These are phyloP conservation scores for Thermochaetoides dissita DNA, from an alignment of 2,329 filamentous ascomycete species.

Conservation along the genomic window DNA sequence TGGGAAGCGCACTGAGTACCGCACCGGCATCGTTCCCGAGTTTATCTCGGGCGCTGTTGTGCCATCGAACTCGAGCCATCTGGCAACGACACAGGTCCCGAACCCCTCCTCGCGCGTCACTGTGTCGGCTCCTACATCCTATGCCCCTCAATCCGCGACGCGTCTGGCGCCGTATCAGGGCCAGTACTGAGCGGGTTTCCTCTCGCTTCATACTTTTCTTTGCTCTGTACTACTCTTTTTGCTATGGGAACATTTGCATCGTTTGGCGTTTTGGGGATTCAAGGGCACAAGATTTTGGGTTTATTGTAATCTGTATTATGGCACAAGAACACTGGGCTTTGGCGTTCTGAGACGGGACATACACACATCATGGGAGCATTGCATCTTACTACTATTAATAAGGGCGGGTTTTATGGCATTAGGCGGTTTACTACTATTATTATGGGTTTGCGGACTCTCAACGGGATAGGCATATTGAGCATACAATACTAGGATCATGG, in stretches of 20 bases:
- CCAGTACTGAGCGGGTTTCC: slow-evolving; percentile 1
- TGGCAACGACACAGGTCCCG: too few species aligned
- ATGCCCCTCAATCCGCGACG: neutral
- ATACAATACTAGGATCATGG: too few species aligned
- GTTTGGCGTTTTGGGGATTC: slow-evolving; percentile 1
- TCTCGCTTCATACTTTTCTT: neutral
- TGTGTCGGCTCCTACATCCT: neutral
- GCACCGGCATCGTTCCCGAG: slow-evolving; percentile 58
- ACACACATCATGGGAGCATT: too few species aligned
- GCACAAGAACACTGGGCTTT: neutral
- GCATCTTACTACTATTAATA: too few species aligned
- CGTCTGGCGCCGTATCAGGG: neutral
- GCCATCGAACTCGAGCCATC: too few species aligned
- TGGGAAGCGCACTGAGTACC: slow-evolving; percentile 53
- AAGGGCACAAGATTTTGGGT: neutral
- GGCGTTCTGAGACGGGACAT: neutral
- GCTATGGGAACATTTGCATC: slow-evolving; percentile 4
- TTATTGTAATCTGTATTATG: neutral
- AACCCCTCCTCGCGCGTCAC: too few species aligned
- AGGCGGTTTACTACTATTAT: too few species aligned
- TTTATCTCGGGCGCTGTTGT: slow-evolving; percentile 20
- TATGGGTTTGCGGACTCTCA: too few species aligned
- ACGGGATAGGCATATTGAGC: too few species aligned
- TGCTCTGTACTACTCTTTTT: neutral
- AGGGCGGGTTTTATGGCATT: too few species aligned